Evolutionary conservation across 2,329 filamentous ascomycete species (phyloP), one percentile per base, ranked within the genome.

Genomic region (Exophiala calicioides): DNA sequence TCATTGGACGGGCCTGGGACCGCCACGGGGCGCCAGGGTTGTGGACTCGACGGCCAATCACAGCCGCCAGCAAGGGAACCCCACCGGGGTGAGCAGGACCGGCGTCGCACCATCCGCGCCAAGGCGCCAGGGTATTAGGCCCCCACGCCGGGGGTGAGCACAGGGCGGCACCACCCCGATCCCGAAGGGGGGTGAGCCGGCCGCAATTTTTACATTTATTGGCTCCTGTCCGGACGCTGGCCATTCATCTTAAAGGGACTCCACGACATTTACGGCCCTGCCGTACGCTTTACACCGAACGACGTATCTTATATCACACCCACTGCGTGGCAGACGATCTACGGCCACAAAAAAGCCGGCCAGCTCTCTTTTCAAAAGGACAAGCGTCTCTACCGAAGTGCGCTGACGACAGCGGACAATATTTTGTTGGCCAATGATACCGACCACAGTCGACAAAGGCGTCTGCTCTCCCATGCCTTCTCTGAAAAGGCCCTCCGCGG

Each of bases 401-500:
- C 24, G 2, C 5, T 12, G 2, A 39, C 23, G 15, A 20, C 20
- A 3, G 4, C 45, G 6, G 12, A 18, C 4, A 44, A 20, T 27
- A 37, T 49, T 3, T 15, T 44, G 7, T 9, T 39, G 5, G 26
- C 39, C 12, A 29, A 37, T 24, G 46, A 44, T 37, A 53, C 50
- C 10, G 50, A 63, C 9, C 65, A 68, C 40, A 37, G 48, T 8
- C 52, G 58, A 3, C 46, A 60, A 18, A 63, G 69, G 15, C 57
- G 62, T 0, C 48, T 65, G 1, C 44, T 75, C 5, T 58, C 64
- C 0, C 64, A 68, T 44, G 69, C 66, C 0, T 74, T 75, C 50
- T 71, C 70, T 0, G 71, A 74, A 32, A 65, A 63, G 35, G 65
- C 68, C 2, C 40, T 76, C 12, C 57, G 58, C 4, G 63, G 65